Percentiles rank a stretch among this genome's conserved stretches.
phyloP scores from a whole-genome alignment of 257 asterid genomes.

The Solanum pinnatisectum region DNA sequence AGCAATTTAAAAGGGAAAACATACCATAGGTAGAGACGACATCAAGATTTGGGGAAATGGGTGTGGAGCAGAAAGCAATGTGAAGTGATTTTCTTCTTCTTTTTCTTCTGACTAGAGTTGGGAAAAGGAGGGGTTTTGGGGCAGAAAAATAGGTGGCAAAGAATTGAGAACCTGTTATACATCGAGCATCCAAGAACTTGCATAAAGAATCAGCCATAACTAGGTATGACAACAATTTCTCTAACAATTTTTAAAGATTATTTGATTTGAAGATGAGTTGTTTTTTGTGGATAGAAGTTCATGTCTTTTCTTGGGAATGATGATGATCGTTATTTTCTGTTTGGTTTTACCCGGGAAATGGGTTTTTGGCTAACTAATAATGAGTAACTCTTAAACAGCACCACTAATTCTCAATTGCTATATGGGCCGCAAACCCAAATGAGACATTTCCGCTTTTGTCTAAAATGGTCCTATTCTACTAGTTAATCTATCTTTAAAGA shows the following conservation, averaged over 20 bases:
- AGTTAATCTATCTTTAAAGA: neutral
- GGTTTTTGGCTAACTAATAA: neutral
- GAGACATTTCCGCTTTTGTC: neutral
- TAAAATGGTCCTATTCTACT: neutral
- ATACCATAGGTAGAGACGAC: slow-evolving; percentile 58
- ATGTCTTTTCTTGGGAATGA: neutral
- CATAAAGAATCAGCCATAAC: slow-evolving; percentile 17
- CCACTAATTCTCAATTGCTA: neutral
- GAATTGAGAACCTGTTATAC: neutral
- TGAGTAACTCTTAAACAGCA: neutral
- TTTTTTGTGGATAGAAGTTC: neutral
- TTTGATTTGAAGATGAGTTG: neutral
- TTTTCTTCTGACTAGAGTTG: slow-evolving; percentile 13
- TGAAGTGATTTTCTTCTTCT: slow-evolving; percentile 20
- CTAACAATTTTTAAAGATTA: neutral
- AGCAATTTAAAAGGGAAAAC: neutral
- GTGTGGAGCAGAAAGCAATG: slow-evolving; percentile 19
- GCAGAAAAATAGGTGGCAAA: slow-evolving; percentile 17
- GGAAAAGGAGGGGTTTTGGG: slow-evolving; percentile 14
- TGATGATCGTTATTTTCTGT: neutral
- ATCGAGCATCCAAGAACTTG: neutral
- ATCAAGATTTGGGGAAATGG: slow-evolving; percentile 28
- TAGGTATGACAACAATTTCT: neutral
- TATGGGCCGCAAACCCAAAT: neutral
- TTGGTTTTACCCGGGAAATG: neutral